Evolutionary conservation across 768 basidiomycete species (phyloP), one percentile per base, ranked within the genome.

Genomic region (Tricholoma saponaceum): DNA sequence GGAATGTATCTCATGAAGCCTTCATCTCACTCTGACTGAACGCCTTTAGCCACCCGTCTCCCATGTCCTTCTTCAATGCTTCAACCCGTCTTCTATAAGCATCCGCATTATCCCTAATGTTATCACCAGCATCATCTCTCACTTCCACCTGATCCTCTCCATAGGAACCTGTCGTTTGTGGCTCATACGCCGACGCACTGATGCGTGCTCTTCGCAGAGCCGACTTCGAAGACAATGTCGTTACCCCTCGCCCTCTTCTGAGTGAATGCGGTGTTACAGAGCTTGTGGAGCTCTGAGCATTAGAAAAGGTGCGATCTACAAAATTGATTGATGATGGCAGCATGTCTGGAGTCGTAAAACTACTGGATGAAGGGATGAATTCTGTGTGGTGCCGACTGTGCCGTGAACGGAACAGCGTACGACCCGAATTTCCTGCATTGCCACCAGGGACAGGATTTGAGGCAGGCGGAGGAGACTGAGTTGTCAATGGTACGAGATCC

Each of bases 41-140:
- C 32, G 94, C 90, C 70, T 88, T 89, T 66, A 95, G 66, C 92
- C 91, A 95, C 9, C 86, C 85, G 22, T 95, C 93, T 2, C 93
- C 93, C 79, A 95, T 92, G 65, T 95, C 93, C 58, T 83, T 79
- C 69, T 90, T 85, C 69, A 95, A 65, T 16, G 86, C 86, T 75
- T 95, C 93, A 52, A 95, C 88, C 64, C 80, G 80, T 56, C 83
- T 81, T 49, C 93, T 79, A 69, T 89, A 92, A 44, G 84, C 80
- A 57, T 92, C 92, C 23, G 81, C 88, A 60, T 82, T 79, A 58
- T 80, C 69, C 65, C 77, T 74, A 23, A 67, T 66, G 25, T 65
- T 67, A 23, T 62, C 67, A 51, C 62, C 55, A n/a, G 14, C 52
- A 9, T 14, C 13, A 16, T 3, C 30, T n/a, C n/a, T n/a, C 30